These are phyloP conservation scores for Penicillium capsulatum DNA, from an alignment of 2,329 filamentous ascomycete species.

Conservation along the genomic window DNA sequence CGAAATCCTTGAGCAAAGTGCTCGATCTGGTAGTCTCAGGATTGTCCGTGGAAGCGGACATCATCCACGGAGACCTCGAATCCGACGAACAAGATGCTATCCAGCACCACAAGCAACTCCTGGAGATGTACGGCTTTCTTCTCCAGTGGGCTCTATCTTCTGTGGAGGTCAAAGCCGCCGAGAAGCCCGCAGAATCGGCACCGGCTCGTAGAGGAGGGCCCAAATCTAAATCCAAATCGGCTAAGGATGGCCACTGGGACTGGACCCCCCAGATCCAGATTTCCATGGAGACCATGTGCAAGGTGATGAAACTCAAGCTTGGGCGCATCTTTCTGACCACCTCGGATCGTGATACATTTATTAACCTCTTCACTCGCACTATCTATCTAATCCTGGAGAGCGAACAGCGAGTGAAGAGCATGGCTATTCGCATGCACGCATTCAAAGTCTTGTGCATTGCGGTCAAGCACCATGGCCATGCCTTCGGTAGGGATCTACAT, in stretches of 20 bases:
- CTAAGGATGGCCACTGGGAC: slow-evolving; percentile 80
- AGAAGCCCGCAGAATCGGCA: slow-evolving; percentile 72
- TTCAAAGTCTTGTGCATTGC: slow-evolving; percentile 97
- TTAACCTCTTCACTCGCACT: slow-evolving; percentile 83
- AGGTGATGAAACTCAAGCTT: slow-evolving; percentile 87
- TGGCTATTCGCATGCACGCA: slow-evolving; percentile 86
- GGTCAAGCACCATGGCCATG: slow-evolving; percentile 95
- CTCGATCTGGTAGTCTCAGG: slow-evolving; percentile 87
- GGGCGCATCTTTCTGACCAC: slow-evolving; percentile 93
- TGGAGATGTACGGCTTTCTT: slow-evolving; percentile 92
- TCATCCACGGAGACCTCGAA: slow-evolving; percentile 80
- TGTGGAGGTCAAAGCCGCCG: slow-evolving; percentile 89
- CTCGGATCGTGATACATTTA: slow-evolving; percentile 91
- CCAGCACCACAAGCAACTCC: slow-evolving; percentile 79
- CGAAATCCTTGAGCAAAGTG: slow-evolving; percentile 82
- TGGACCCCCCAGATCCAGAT: slow-evolving; percentile 80
- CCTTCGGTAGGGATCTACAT: slow-evolving; percentile 71
- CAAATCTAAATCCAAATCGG: slow-evolving; percentile 67
- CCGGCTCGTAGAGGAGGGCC: slow-evolving; percentile 69
- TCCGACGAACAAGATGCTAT: slow-evolving; percentile 85
- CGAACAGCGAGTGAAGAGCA: slow-evolving; percentile 86
- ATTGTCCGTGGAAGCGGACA: slow-evolving; percentile 77
- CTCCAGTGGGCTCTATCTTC: slow-evolving; percentile 92
- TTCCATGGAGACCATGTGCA: slow-evolving; percentile 91
- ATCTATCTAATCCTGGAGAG: slow-evolving; percentile 93